phyloP scores from a whole-genome alignment of 495 filamentous ascomycete genomes.

The Amorphotheca resinae region DNA sequence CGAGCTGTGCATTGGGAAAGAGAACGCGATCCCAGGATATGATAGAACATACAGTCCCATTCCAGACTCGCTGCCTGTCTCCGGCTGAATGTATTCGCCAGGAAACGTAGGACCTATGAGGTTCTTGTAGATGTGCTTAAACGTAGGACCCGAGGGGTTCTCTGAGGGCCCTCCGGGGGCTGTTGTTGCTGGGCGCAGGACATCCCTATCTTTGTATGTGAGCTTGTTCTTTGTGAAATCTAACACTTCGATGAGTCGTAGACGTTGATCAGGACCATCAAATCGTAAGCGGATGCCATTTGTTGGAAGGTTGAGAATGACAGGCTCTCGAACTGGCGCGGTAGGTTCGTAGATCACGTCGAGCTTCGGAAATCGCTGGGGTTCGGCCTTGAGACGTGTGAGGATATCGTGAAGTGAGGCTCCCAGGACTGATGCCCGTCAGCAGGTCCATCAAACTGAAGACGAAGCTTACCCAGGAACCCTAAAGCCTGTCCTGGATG shows the following conservation, averaged over 20 bases:
- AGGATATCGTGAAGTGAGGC: constrained; percentile 82
- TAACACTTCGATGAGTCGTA: constrained; percentile 79
- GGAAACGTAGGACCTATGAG: constrained; percentile 84
- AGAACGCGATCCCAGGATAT: constrained; percentile 87
- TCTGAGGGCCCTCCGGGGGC: constrained; percentile 22
- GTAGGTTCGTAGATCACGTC: constrained; percentile 62
- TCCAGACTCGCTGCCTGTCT: constrained; percentile 33
- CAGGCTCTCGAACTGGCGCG: constrained; percentile 57
- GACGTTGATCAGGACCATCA: constrained; percentile 82
- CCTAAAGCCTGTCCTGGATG: constrained; percentile 66
- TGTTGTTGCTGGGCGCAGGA: constrained; percentile 49
- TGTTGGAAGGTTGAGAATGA: constrained; percentile 58
- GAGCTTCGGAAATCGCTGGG: constrained; percentile 67
- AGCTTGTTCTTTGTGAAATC: constrained; percentile 82
- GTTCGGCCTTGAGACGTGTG: constrained; percentile 72
- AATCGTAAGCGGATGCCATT: constrained; percentile 88
- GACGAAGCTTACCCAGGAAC: constrained; percentile 48
- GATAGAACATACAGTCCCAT: constrained; percentile 69
- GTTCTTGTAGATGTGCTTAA: constrained; percentile 83
- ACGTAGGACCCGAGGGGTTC: constrained; percentile 54
- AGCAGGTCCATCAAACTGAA: background rate
- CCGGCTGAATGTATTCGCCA: constrained; percentile 70
- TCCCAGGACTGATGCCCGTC: constrained; percentile 51
- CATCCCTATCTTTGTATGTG: constrained; percentile 73
- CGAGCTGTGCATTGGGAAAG: constrained; percentile 64